Base-by-base conservation (phyloP, 805 yeast genomes). In the Torulaspora microellipsoides region DNA sequence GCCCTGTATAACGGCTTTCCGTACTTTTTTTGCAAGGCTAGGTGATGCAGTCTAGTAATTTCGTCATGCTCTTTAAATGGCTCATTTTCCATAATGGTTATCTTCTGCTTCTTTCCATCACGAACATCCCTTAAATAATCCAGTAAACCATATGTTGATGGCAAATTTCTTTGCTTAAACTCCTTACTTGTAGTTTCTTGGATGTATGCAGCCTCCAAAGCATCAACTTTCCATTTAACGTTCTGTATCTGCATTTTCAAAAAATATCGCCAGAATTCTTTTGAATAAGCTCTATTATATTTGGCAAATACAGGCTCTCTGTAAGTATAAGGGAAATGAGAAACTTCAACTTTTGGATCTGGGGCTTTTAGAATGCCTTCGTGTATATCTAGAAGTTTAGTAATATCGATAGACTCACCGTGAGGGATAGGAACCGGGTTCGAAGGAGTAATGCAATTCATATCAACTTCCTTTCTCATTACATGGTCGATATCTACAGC, bases 391-490 rank as follows among this genome's bases (percentile, higher is more conserved):
- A 85, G 59, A 23, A 90, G 60, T 34, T 69, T 53, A 27, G 50
- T 54, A 17, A 93, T 88, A 49, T 80, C 80, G 12, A 85, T 56
- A 0, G 87, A 77, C 59, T 84, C 89, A 9, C 99, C 99, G 5
- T 81, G 83, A 1, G 84, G 76, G 13, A 90, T 81, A 0, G 91
- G 67, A 0, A 52, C 47, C 0, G 82, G 80, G 54, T 89, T 83
- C 0, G 96, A 87, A 0, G 97, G 96, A 0, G 99, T 95, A 2
- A 88, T 72, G 65, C 98, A 91, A 49, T 83, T 88, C 72, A 89
- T 69, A 51, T 81, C 80, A n/a, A 91, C 98, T 55, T 95, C 99
- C 58, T 93, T 93, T 53, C 99, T 72, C 53, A 95, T 66, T 3
- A 91, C 85, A 48, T 75, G 77, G 59, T 93, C 99, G 42, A 95